Base-by-base conservation (phyloP, 2,329 filamentous ascomycete genomes). In the Fusarium sp. region DNA sequence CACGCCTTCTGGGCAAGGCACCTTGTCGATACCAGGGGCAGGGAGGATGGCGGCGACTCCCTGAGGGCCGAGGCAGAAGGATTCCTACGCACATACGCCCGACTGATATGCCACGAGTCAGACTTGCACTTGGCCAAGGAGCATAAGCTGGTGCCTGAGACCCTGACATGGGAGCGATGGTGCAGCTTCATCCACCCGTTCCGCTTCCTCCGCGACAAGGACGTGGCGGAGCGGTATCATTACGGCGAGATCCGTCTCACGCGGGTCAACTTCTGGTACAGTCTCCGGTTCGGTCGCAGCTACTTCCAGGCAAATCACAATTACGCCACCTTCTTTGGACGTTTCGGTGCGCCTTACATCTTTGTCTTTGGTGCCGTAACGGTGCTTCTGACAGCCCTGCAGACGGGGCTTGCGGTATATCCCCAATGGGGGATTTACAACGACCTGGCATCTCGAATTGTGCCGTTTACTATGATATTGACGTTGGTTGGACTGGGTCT, bases 201-300 rank as follows among this genome's bases (percentile, higher is more conserved):
- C 57, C 46, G 55, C 1, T 13, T 57, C 9, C 53, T 79, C 9
- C 37, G 53, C 9, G 78, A 79, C 43, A 18, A 60, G 1, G 34
- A 70, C 1, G 75, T 79, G 8, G 70, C 68, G 23, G 66, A 61
- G 3, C 76, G 80, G 1, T 82, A 78, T 60, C 60, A 75, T 28
- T 81, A 78, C 62, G 80, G 80, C n/a, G 80, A 82, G 65, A 73
- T 82, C 7, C 78, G 80, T 5, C 75, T 81, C 8, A 75, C 72
- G 3, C 72, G 79, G 10, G 73, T 81, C 55, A 80, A 81, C 41
- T 62, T 65, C n/a, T 62, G 44, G 48, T 31, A 43, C 47, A 60
- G 16, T 1, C 9, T 70, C 9, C 36, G 61, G 3, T 44, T 36
- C 13, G 53, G 67, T 23, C 15, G 34, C 2, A 67, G 50, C 41